Conservation (phyloP, 2,329 filamentous ascomycete species). For the Sarocladiaceae sp. region DNA sequence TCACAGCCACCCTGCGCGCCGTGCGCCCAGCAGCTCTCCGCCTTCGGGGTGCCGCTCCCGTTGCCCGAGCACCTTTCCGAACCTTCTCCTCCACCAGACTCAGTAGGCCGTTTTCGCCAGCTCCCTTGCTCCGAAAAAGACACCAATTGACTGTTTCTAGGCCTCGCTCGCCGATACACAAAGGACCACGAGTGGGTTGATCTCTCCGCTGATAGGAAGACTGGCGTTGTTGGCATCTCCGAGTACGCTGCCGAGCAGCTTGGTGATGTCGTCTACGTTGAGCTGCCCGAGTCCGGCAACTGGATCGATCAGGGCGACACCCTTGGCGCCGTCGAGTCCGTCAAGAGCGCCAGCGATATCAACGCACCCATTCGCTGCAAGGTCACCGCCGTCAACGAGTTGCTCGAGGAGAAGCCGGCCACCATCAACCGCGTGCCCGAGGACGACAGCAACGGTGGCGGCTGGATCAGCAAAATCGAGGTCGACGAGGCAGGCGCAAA, state of each 20-base stretch:
- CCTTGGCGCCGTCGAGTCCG: conserved; percentile 92
- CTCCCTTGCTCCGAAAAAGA: conserved; percentile 5
- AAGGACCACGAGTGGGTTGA: conserved; percentile 99
- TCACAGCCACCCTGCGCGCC: conserved; percentile 49
- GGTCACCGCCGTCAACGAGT: conserved; percentile 65
- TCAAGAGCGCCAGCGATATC: conserved; percentile 98
- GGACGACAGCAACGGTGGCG: conserved; percentile 64
- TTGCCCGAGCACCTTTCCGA: conserved; percentile 36
- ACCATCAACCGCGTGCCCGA: conserved; percentile 89
- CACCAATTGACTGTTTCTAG: conserved; percentile 29
- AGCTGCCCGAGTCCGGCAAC: conserved; percentile 69
- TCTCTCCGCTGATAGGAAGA: conserved; percentile 73
- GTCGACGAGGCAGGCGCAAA: conserved; percentile 58
- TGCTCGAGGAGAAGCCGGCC: conserved; percentile 77
- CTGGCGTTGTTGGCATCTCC: conserved; percentile 78
- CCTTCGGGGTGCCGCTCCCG: conserved; percentile 32
- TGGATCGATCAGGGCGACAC: conserved; percentile 71
- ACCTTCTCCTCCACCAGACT: conserved; percentile 33
- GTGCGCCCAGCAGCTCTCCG: conserved; percentile 39
- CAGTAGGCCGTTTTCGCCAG: conserved; percentile 22
- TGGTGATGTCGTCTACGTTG: conserved; percentile 95
- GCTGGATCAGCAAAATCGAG: conserved; percentile 88
- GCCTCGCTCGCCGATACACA: conserved; percentile 76
- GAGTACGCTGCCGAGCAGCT: conserved; percentile 86
- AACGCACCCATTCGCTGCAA: conserved; percentile 78